Percentiles rank a stretch among this genome's conserved stretches.
These are phyloP conservation scores for Torulaspora delbrueckii DNA, from an alignment of 805 yeast genomes.

Conservation along the genomic window DNA sequence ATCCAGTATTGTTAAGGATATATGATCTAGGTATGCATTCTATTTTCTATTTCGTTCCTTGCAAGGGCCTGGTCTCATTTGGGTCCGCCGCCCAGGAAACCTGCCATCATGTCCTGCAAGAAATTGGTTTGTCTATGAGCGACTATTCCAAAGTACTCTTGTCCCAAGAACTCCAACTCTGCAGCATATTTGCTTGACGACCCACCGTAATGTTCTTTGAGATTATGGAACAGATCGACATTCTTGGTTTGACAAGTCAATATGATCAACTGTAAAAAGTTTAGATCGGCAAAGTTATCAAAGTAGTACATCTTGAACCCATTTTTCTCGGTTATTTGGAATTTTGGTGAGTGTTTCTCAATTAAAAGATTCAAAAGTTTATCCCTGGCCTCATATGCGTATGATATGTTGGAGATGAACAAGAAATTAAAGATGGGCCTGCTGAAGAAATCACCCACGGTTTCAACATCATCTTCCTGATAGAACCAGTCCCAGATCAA, in stretches of 20 bases:
- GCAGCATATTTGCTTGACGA: slow-evolving; percentile 25
- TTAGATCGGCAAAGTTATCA: slow-evolving; percentile 45
- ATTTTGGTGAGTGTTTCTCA: slow-evolving; percentile 19
- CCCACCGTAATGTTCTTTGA: slow-evolving; percentile 47
- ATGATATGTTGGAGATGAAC: slow-evolving; percentile 59
- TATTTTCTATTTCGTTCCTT: not conserved
- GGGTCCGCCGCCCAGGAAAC: slow-evolving; percentile 45
- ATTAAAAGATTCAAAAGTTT: slow-evolving; percentile 37
- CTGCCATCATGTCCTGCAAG: slow-evolving; percentile 73
- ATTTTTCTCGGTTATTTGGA: slow-evolving; percentile 31
- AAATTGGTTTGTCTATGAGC: slow-evolving; percentile 51
- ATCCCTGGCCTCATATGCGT: slow-evolving; percentile 43
- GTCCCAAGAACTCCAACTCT: slow-evolving; percentile 55
- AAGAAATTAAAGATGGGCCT: slow-evolving; percentile 76
- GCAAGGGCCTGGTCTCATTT: not conserved
- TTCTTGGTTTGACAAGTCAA: slow-evolving; percentile 52
- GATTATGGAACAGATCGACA: slow-evolving; percentile 48
- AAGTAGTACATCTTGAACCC: slow-evolving; percentile 37
- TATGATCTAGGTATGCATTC: slow-evolving; percentile 9
- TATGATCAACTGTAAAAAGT: slow-evolving; percentile 65
- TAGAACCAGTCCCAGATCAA: slow-evolving; percentile 44
- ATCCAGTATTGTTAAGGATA: slow-evolving; percentile 41
- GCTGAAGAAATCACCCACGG: slow-evolving; percentile 36
- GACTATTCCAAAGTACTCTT: slow-evolving; percentile 53
- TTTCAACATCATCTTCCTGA: slow-evolving; percentile 26